Conservation (phyloP, 164 flowering plant genomes). For the Paratinospora sagittata region DNA sequence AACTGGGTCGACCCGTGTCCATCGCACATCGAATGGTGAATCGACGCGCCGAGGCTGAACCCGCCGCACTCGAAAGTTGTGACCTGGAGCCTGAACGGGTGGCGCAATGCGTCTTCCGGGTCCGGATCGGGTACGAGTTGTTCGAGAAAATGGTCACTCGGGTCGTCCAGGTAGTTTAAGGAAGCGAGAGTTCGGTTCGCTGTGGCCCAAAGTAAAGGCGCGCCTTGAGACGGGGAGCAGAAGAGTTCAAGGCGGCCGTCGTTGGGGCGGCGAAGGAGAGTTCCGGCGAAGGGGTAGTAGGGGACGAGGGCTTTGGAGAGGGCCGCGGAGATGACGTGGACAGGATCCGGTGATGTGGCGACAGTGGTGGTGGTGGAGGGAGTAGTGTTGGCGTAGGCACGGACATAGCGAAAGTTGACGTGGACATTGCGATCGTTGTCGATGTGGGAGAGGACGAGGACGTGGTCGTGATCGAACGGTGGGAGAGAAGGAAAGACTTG, state of each 20-base stretch:
- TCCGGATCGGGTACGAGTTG: slow-evolving; percentile 45
- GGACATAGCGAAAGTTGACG: slow-evolving; percentile 60
- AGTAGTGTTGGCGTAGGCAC: slow-evolving; percentile 37
- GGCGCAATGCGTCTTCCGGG: slow-evolving; percentile 22
- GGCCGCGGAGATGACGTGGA: slow-evolving; percentile 46
- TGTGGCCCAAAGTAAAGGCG: slow-evolving; percentile 40
- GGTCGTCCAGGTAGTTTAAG: slow-evolving; percentile 41
- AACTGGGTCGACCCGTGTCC: slow-evolving; percentile 60
- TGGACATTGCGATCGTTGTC: slow-evolving; percentile 63
- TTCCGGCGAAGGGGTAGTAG: slow-evolving; percentile 61
- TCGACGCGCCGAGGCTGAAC: slow-evolving; percentile 48
- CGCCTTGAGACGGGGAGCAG: slow-evolving; percentile 35
- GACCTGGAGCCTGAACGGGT: slow-evolving; percentile 49
- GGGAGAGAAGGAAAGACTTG: slow-evolving; percentile 33
- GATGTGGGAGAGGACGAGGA: slow-evolving; percentile 59
- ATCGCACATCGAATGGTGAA: slow-evolving; percentile 60
- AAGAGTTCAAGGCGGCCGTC: slow-evolving; percentile 40
- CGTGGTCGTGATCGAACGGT: slow-evolving; percentile 39
- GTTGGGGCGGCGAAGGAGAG: slow-evolving; percentile 31
- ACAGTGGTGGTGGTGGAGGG: no score
- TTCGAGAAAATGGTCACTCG: slow-evolving; percentile 32
- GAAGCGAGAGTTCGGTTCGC: slow-evolving; percentile 31
- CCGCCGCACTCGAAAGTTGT: slow-evolving; percentile 67
- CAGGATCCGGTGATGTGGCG: slow-evolving; percentile 27
- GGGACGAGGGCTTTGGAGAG: slow-evolving; percentile 47